A percentile compares a stretch with the other conserved stretches of the same genome.
These are phyloP conservation scores for Mycena crocata DNA, from an alignment of 768 basidiomycete genomes.

Conservation along the genomic window DNA sequence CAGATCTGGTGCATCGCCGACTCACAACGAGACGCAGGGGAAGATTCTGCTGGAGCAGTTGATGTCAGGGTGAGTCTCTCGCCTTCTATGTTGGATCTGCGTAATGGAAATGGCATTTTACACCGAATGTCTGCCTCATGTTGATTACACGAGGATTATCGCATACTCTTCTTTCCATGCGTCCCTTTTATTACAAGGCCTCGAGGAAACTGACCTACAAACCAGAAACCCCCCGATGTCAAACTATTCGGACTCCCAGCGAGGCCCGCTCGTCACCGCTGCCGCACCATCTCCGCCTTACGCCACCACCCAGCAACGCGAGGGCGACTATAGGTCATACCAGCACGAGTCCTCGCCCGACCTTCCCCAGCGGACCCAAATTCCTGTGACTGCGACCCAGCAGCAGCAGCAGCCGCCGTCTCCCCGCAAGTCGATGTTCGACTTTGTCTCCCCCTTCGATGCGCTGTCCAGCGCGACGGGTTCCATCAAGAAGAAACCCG, in stretches of 20 bases:
- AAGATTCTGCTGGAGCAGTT: slow-evolving; percentile 84
- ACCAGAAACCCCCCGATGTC: slow-evolving; percentile 60
- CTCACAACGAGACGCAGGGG: slow-evolving; percentile 74
- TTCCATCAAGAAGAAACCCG: slow-evolving; percentile 76
- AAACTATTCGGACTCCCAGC: slow-evolving; percentile 62
- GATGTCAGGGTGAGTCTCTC: slow-evolving; percentile 77
- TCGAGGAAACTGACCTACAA: slow-evolving; percentile 30
- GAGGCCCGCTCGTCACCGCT: slow-evolving; percentile 46
- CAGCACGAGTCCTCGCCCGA: slow-evolving; percentile 57
- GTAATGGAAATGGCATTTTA: not conserved
- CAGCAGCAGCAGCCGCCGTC: slow-evolving; percentile 67
- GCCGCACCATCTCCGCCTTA: slow-evolving; percentile 63
- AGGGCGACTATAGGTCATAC: slow-evolving; percentile 61
- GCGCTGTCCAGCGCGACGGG: slow-evolving; percentile 68
- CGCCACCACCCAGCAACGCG: slow-evolving; percentile 53
- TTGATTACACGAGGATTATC: slow-evolving; percentile 40
- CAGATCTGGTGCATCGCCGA: slow-evolving; percentile 66
- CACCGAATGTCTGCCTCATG: slow-evolving; percentile 39
- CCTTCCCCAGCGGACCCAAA: slow-evolving; percentile 51
- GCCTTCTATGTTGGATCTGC: slow-evolving; percentile 23
- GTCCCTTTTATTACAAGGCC: slow-evolving; percentile 36
- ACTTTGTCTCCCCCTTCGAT: slow-evolving; percentile 88
- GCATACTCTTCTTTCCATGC: slow-evolving; percentile 38
- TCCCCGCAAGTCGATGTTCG: slow-evolving; percentile 85
- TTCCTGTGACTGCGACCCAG: slow-evolving; percentile 39